Conservation (phyloP, 805 yeast species). For the Candida gorgasii region DNA sequence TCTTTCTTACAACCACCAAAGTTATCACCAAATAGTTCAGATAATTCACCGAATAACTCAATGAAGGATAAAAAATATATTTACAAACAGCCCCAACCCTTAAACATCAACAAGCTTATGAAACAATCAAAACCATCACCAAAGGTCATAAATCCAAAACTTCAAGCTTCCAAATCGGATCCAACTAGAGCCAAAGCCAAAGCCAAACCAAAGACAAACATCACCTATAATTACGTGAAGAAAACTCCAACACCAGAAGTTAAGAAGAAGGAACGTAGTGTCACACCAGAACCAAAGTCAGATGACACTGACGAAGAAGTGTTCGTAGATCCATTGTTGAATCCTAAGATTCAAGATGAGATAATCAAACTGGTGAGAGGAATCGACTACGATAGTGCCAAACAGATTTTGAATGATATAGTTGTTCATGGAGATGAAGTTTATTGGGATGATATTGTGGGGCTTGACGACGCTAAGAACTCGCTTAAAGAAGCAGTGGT, state of each 20-base stretch:
- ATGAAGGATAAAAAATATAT: slow-evolving; percentile 20
- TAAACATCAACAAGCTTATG: slow-evolving; percentile 38
- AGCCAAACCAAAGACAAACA: slow-evolving; percentile 25
- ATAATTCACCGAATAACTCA: slow-evolving; percentile 15
- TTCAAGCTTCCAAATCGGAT: slow-evolving; percentile 8
- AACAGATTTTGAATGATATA: slow-evolving; percentile 84
- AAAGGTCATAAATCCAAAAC: slow-evolving; percentile 4
- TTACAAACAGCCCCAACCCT: slow-evolving; percentile 41
- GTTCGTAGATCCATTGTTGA: slow-evolving; percentile 23
- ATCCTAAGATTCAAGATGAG: slow-evolving; percentile 33
- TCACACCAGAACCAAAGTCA: slow-evolving; percentile 10
- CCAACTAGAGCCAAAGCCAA: slow-evolving; percentile 8
- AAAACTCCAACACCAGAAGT: no score
- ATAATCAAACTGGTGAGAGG: slow-evolving; percentile 57
- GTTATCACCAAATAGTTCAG: slow-evolving; percentile 11
- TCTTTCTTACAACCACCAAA: slow-evolving; percentile 12
- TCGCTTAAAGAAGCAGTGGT: slow-evolving; percentile 94
- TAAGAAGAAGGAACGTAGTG: slow-evolving; percentile 7
- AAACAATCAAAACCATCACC: slow-evolving; percentile 15
- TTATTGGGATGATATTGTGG: slow-evolving; percentile 94
- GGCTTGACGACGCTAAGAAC: slow-evolving; percentile 82
- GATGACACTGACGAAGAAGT: slow-evolving; percentile 24
- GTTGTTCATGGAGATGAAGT: slow-evolving; percentile 89
- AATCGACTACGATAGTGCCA: slow-evolving; percentile 76
- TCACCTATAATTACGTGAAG: slow-evolving; percentile 33